Conservation (phyloP, 2,329 filamentous ascomycete species). For the Ophiostoma populinum region DNA sequence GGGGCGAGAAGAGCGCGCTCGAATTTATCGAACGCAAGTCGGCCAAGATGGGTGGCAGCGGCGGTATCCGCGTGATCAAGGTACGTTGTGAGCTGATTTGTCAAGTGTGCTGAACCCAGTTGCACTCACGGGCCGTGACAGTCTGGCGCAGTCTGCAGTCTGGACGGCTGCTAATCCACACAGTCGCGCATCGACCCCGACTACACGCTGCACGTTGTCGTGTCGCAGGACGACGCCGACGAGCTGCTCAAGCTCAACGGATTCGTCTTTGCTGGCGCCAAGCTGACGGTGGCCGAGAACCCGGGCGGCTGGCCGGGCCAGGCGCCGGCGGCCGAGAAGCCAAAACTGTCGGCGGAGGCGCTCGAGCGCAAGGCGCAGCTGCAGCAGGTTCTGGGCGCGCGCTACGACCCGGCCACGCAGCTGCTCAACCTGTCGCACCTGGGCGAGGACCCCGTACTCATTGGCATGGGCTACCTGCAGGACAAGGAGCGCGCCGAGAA, state of each 20-base stretch:
- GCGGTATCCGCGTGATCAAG: conserved; percentile 53
- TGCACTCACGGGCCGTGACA: conserved; percentile 2
- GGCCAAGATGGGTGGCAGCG: conserved; percentile 31
- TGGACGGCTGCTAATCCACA: neutral
- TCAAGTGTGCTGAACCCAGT: neutral
- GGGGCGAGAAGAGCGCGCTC: conserved; percentile 46
- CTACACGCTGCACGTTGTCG: conserved; percentile 44
- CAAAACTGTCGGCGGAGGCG: conserved; percentile 30
- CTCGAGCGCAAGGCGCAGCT: conserved; percentile 52
- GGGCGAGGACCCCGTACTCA: conserved; percentile 52
- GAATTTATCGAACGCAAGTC: conserved; percentile 57
- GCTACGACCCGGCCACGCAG: conserved; percentile 57
- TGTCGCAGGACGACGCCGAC: conserved; percentile 45
- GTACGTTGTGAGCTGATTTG: conserved; percentile 38
- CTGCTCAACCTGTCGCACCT: conserved; percentile 71
- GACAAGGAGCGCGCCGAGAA: conserved; percentile 58
- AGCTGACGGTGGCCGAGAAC: conserved; percentile 36
- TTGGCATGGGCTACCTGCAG: conserved; percentile 59
- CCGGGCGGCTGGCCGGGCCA: conserved; percentile 21
- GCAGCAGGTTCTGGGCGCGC: conserved; percentile 50
- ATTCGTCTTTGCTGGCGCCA: conserved; percentile 49
- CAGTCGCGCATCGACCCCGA: conserved; percentile 51
- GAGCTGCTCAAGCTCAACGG: conserved; percentile 51
- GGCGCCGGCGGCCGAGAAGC: conserved; percentile 11
- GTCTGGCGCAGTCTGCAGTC: neutral